Conservation (phyloP, 495 filamentous ascomycete species). For the Oidiodendron maius region DNA sequence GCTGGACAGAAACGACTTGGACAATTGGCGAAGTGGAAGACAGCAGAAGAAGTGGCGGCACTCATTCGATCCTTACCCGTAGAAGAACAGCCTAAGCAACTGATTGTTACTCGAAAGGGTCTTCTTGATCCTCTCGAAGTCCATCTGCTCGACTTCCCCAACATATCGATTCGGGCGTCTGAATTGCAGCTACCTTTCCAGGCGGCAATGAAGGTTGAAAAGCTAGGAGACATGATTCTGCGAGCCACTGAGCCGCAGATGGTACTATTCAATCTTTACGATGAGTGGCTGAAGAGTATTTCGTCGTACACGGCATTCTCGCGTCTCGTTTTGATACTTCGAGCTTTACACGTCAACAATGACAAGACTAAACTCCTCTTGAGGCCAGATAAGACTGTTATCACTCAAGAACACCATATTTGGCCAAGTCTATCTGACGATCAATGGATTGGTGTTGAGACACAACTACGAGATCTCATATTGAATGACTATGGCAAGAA, state of each 20-base stretch:
- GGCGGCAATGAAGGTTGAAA: slow-evolving; percentile 99
- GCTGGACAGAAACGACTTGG: slow-evolving; percentile 98
- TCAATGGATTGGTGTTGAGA: slow-evolving; percentile 99
- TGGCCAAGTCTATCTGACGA: slow-evolving; percentile 95
- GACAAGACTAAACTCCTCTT: slow-evolving; percentile 98
- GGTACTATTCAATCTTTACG: slow-evolving; percentile 99
- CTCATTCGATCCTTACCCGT: slow-evolving; percentile 94
- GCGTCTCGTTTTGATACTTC: slow-evolving; percentile 87
- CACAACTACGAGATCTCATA: slow-evolving; percentile 90
- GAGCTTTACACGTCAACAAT: slow-evolving; percentile 93
- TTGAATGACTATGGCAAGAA: slow-evolving; percentile 99
- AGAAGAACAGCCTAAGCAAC: slow-evolving; percentile 98
- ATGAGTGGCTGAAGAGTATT: slow-evolving; percentile 98
- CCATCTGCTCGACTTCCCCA: slow-evolving; percentile 96
- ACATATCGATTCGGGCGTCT: slow-evolving; percentile 97
- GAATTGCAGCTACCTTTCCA: slow-evolving; percentile 98
- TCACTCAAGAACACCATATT: slow-evolving; percentile 98
- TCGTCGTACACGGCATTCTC: slow-evolving; percentile 99
- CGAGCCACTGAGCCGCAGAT: slow-evolving; percentile 97
- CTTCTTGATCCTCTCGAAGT: slow-evolving; percentile 96
- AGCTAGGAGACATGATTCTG: slow-evolving; percentile 97
- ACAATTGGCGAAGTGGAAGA: slow-evolving; percentile 99
- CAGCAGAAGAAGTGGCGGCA: slow-evolving; percentile 98
- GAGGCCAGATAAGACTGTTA: slow-evolving; percentile 96
- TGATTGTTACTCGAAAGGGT: slow-evolving; percentile 98